A percentile compares a stretch with the other conserved stretches of the same genome.
Conservation (phyloP, 2,329 filamentous ascomycete genomes). For the Aureobasidium mangrovei region DNA sequence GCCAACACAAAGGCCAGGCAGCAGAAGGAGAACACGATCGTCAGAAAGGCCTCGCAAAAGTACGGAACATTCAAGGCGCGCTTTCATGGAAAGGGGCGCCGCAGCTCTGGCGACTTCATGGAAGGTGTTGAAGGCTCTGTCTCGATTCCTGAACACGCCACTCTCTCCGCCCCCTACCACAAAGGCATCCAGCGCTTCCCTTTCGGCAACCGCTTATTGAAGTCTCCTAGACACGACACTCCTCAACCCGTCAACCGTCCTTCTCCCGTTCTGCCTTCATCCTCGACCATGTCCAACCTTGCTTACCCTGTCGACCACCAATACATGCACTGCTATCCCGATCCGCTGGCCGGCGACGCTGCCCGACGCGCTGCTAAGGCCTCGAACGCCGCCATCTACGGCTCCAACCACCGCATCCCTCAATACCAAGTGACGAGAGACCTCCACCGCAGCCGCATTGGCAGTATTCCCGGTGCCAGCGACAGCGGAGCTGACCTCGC, state of each 20-base stretch:
- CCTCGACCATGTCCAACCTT: conserved; percentile 12
- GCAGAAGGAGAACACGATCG: conserved; percentile 17
- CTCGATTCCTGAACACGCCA: conserved; percentile 12
- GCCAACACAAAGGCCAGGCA: conserved; percentile 15
- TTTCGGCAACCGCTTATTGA: conserved; percentile 9
- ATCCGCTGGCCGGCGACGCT: conserved; percentile 13
- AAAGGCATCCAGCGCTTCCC: conserved; percentile 8
- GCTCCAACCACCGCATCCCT: neutral
- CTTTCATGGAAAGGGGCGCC: conserved; percentile 3
- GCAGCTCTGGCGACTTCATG: conserved; percentile 16
- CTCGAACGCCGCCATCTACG: conserved; percentile 8
- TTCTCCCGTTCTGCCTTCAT: conserved; percentile 10
- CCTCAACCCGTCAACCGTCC: conserved; percentile 16
- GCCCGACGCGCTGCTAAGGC: conserved; percentile 16
- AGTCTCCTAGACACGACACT: conserved; percentile 17
- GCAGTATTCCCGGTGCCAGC: conserved; percentile 22
- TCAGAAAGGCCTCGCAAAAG: conserved; percentile 16
- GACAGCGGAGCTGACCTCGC: conserved; percentile 31
- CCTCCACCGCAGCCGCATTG: conserved; percentile 14
- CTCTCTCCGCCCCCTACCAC: conserved; percentile 9
- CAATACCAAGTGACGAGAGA: conserved; percentile 16
- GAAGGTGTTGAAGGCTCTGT: conserved; percentile 16
- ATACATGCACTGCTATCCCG: conserved; percentile 8
- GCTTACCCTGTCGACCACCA: conserved; percentile 11
- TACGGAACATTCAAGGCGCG: conserved; percentile 12